phyloP scores from a whole-genome alignment of 2,329 filamentous ascomycete species.

The Talaromyces sp. region DNA sequence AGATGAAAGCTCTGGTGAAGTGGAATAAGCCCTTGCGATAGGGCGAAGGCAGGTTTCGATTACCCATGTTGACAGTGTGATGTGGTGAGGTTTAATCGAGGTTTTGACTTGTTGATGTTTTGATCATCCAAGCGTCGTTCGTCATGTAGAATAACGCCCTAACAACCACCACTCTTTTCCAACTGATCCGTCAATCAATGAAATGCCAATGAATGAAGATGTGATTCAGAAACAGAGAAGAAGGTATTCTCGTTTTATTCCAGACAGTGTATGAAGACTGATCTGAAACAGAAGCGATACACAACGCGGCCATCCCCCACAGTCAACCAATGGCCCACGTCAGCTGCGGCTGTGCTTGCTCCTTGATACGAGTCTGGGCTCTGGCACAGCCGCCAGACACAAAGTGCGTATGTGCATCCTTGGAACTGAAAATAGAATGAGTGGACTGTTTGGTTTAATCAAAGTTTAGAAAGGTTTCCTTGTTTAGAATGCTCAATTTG shows the following conservation, averaged over 20 bases:
- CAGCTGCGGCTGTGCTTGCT: slow-evolving; percentile 5
- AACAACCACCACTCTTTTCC: neutral
- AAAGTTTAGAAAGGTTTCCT: no score
- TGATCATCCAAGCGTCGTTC: neutral
- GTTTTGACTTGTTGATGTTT: neutral
- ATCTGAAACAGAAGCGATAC: slow-evolving; percentile 7
- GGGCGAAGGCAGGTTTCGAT: slow-evolving; percentile 35
- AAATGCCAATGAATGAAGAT: neutral
- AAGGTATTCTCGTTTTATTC: neutral
- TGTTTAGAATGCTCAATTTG: neutral
- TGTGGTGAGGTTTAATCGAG: neutral
- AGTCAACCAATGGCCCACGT: slow-evolving; percentile 4
- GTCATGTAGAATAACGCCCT: slow-evolving; percentile 2
- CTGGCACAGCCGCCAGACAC: slow-evolving; percentile 2
- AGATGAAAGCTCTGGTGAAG: slow-evolving; percentile 34
- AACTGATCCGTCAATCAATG: neutral
- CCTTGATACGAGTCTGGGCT: neutral
- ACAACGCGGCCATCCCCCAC: slow-evolving; percentile 8
- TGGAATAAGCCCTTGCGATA: slow-evolving; percentile 42
- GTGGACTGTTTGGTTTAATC: neutral
- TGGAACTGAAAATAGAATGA: neutral
- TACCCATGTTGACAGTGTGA: slow-evolving; percentile 26
- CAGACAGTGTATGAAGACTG: neutral
- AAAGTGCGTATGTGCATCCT: neutral
- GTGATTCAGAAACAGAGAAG: neutral